Base-by-base conservation (phyloP, 176 grass and related monocot genomes). In the Dactylis glomerata region DNA sequence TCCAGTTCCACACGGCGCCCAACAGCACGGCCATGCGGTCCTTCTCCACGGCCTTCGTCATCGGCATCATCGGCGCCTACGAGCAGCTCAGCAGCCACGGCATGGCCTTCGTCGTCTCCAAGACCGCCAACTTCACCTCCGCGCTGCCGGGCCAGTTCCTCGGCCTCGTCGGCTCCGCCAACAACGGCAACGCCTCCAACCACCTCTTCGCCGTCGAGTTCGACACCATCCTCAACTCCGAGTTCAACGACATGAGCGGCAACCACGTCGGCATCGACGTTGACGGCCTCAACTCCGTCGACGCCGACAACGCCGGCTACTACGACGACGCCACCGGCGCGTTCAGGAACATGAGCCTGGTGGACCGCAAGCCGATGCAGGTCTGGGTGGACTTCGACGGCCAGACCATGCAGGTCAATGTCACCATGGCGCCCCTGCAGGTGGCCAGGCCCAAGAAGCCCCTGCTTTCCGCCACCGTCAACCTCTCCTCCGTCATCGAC, bases 331-430 rank as follows among this genome's bases (percentile, higher is more conserved):
- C 1, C 42, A 82, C 81, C 6, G 90, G 90, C 64, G 85, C 70
- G 14, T 90, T 90, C 78, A 70, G 52, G 64, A 86, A 92, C 81
- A n/a, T 95, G 28, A 90, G 78, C 75, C 80, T 95, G 3, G 81
- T 88, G 20, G 78, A 73, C 79, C 90, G 90, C 1, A 64, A 14
- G 32, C 73, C 90, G 19, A 89, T 93, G 85, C 94, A 93, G 83
- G 94, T 92, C n/a, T 96, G 94, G 94, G 84, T 96, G 45, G 94
- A 93, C 51, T 96, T 93, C 81, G 91, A 93, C 62, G 91, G 94
- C 70, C 81, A 1, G 73, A 57, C 10, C 69, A 93, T 86, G 89
- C 71, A 87, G 58, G 68, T 93, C 38, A 89, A 88, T 8, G 94
- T 96, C 72, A 91, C 90, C 56, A 86, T 96, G 89, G 92, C 94